Conservation (phyloP, 1,284 basidiomycete species). For the Pseudozyma pruni region DNA sequence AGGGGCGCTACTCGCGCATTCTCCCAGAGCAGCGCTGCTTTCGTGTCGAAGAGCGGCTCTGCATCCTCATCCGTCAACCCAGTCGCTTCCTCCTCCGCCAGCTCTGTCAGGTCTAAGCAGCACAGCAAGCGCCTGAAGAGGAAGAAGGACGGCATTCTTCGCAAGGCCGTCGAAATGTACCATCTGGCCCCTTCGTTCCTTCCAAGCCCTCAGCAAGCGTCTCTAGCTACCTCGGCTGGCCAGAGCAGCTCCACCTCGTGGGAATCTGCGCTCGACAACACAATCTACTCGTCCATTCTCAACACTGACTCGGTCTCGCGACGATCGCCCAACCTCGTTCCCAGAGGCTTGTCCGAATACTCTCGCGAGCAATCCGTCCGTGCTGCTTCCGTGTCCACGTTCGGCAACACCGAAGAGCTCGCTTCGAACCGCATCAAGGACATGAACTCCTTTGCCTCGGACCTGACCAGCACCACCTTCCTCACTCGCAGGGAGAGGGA, state of each 20-base stretch:
- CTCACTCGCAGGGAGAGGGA: constrained; percentile 40
- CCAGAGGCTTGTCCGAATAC: constrained; percentile 34
- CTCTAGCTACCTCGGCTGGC: constrained; percentile 13
- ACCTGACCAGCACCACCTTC: constrained; percentile 48
- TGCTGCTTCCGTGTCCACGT: constrained; percentile 37
- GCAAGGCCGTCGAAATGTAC: constrained; percentile 63
- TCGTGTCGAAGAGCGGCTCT: constrained; percentile 7
- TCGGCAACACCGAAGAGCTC: constrained; percentile 35
- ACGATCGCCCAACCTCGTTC: constrained; percentile 36
- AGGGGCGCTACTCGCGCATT: constrained; percentile 28
- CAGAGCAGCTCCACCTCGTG: constrained; percentile 8
- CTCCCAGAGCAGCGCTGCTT: constrained; percentile 22
- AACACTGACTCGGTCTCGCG: constrained; percentile 37
- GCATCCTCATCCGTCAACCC: constrained; percentile 32
- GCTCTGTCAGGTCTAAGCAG: constrained; percentile 13
- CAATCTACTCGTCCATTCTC: constrained; percentile 47
- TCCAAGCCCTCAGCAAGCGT: constrained; percentile 39
- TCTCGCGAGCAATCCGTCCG: constrained; percentile 33
- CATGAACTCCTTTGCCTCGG: constrained; percentile 28
- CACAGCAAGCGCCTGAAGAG: constrained; percentile 26
- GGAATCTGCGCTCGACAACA: constrained; percentile 41
- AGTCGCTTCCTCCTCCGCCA: constrained; percentile 26
- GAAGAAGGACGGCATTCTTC: constrained; percentile 51
- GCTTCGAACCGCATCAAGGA: constrained; percentile 22
- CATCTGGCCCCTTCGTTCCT: constrained; percentile 62